These are phyloP conservation scores for Silene coronaria DNA, from an alignment of 179 eudicot genomes.

Conservation along the genomic window DNA sequence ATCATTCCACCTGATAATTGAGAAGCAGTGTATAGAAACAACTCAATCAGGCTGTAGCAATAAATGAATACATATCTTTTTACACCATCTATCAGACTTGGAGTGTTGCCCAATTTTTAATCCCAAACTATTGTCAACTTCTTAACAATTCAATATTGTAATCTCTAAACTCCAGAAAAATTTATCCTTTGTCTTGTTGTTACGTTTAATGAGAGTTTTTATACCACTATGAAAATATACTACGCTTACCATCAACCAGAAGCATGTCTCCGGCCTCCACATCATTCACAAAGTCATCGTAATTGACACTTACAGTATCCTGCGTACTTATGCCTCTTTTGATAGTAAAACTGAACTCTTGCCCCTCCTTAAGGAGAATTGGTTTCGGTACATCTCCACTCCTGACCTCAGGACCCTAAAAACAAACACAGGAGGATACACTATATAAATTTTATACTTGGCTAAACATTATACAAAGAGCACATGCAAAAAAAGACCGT, in stretches of 20 bases:
- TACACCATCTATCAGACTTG: not conserved
- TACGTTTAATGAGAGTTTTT: not conserved
- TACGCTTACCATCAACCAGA: constrained; percentile 82
- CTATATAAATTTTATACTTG: constrained; percentile 4
- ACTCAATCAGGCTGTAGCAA: constrained; percentile 3
- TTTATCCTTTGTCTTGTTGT: not conserved
- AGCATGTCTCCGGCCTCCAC: constrained; percentile 77
- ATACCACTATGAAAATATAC: too few species aligned
- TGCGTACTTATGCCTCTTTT: constrained; percentile 79
- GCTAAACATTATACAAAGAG: not conserved
- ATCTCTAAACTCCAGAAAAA: not conserved
- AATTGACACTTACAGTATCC: constrained; percentile 87
- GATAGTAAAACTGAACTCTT: constrained; percentile 86
- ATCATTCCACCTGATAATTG: constrained; percentile 80
- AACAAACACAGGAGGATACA: not conserved
- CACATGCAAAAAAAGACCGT: not conserved
- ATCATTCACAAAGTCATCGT: constrained; percentile 92
- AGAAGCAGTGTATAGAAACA: constrained; percentile 9
- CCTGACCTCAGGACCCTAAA: constrained; percentile 99
- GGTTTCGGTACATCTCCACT: constrained; percentile 97
- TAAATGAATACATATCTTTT: not conserved
- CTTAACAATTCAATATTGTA: not conserved
- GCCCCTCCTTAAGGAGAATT: constrained; percentile 71
- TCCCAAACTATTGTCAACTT: not conserved
- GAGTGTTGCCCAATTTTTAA: constrained; percentile 6